These are phyloP conservation scores for Cladosporium sp. DNA, from an alignment of 2,329 filamentous ascomycete species.

Conservation along the genomic window DNA sequence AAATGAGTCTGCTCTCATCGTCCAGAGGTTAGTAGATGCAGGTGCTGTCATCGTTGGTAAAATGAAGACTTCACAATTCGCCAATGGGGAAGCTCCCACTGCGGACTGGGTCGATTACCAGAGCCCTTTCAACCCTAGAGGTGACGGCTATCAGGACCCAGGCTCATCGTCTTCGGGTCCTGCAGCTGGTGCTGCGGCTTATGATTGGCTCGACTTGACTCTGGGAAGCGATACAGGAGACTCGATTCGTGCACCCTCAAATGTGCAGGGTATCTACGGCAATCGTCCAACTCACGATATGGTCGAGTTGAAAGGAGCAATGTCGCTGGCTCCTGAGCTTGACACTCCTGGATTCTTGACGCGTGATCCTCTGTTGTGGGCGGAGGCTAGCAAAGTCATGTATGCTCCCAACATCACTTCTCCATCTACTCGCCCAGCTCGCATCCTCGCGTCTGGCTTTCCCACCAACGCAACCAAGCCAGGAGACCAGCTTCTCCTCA, in stretches of 20 bases:
- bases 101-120: constrained; percentile 49
- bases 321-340: constrained; percentile 46
- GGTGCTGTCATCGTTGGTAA: constrained; percentile 52
- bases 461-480: constrained; percentile 35
- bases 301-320: constrained; percentile 44
- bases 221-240: constrained; percentile 50
- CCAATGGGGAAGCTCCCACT: constrained; percentile 45
- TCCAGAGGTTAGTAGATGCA: constrained; percentile 55
- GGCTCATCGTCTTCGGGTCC: constrained; percentile 46
- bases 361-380: constrained; percentile 43
- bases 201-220: constrained; percentile 48
- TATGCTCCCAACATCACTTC: constrained; percentile 44
- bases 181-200: constrained; percentile 43
- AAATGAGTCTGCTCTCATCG: constrained; percentile 45
- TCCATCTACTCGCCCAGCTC: constrained; percentile 38
- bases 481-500: constrained; percentile 36
- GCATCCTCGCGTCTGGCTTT: constrained; percentile 41
- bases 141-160: constrained; percentile 44
- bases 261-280: constrained; percentile 48
- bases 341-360: constrained; percentile 47
- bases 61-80: constrained; percentile 44
- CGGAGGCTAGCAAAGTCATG: constrained; percentile 40
- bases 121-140: constrained; percentile 41
- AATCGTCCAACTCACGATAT: constrained; percentile 48
- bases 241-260: constrained; percentile 45